Conservation (phyloP, 2,329 filamentous ascomycete genomes). For the Xylariaceae sp. region DNA sequence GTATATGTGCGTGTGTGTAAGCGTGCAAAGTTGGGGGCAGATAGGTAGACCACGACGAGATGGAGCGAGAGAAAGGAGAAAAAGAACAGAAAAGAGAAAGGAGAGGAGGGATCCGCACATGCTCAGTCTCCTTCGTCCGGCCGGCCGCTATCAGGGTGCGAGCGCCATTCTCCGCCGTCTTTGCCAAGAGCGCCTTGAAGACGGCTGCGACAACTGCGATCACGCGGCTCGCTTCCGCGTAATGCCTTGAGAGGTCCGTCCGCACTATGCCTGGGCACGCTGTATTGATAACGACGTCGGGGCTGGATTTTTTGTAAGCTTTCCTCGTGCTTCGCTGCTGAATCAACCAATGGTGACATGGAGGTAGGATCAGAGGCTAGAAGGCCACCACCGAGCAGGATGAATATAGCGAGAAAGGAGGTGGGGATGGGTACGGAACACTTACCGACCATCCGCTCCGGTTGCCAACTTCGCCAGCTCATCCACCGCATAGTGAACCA, state of each 20-base stretch:
- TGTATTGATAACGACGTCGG: slow-evolving; percentile 39
- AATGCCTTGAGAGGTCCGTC: slow-evolving; percentile 29
- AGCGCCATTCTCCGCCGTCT: slow-evolving; percentile 36
- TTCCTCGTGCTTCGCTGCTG: too few relatives aligned
- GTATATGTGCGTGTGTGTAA: too few relatives aligned
- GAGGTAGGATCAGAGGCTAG: background rate
- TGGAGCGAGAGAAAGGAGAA: too few relatives aligned
- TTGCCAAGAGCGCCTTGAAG: slow-evolving; percentile 29
- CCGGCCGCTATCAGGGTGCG: slow-evolving; percentile 33
- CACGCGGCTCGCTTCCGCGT: slow-evolving; percentile 8
- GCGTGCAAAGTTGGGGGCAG: too few relatives aligned
- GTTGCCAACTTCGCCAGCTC: slow-evolving; percentile 33
- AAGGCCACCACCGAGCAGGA: too few relatives aligned
- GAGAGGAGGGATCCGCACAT: slow-evolving; percentile 25
- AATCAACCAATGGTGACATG: background rate
- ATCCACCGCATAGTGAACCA: slow-evolving; percentile 32
- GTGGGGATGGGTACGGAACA: background rate
- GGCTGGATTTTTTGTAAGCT: slow-evolving; percentile 22
- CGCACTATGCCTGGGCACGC: slow-evolving; percentile 37
- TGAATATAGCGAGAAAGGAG: background rate
- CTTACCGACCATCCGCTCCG: slow-evolving; percentile 32
- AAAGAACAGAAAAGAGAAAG: background rate
- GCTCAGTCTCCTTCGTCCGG: slow-evolving; percentile 31
- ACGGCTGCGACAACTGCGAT: slow-evolving; percentile 16
- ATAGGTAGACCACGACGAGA: background rate